These are phyloP conservation scores for Kodamaea fukazawae DNA, from an alignment of 805 yeast genomes.

Conservation along the genomic window DNA sequence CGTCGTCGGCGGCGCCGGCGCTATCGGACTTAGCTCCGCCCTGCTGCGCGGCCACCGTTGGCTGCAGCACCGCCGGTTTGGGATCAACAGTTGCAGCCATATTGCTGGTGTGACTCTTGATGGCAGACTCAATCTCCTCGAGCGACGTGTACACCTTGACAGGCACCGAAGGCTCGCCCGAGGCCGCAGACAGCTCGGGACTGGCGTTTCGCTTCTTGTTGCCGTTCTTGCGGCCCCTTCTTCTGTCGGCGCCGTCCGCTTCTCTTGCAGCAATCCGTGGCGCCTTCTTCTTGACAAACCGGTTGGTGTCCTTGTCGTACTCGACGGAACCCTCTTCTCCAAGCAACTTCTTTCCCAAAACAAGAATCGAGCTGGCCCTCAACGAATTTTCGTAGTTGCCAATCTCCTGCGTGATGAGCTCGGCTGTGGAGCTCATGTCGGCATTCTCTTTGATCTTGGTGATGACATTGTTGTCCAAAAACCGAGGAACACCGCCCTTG, in stretches of 20 bases:
- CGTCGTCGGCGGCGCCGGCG: too few relatives aligned
- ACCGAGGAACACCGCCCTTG: constrained; percentile 16
- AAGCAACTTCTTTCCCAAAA: constrained; percentile 21
- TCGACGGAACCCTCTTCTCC: constrained; percentile 10
- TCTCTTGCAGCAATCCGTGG: not conserved
- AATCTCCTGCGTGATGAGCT: constrained; percentile 5
- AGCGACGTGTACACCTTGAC: constrained; percentile 17
- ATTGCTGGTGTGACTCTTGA: constrained; percentile 32
- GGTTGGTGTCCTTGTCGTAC: constrained; percentile 1
- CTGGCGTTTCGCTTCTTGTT: too few relatives aligned
- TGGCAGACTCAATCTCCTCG: constrained; percentile 38
- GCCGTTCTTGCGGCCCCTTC: not conserved
- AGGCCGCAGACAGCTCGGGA: too few relatives aligned
- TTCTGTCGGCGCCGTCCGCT: not conserved
- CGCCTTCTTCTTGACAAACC: constrained; percentile 3
- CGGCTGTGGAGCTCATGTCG: not conserved
- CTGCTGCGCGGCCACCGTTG: not conserved
- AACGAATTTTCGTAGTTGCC: constrained; percentile 24
- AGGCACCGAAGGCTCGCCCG: too few relatives aligned
- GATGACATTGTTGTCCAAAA: constrained; percentile 19
- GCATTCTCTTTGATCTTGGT: not conserved
- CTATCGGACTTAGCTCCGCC: too few relatives aligned
- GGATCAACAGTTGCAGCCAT: constrained; percentile 12
- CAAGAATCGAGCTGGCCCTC: constrained; percentile 26
- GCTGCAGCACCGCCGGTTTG: not conserved